Evolutionary conservation across 108 stramenopile genomes (phyloP), one percentile per base, ranked within the genome.

Genomic region (Aurantiochytrium sp.): DNA sequence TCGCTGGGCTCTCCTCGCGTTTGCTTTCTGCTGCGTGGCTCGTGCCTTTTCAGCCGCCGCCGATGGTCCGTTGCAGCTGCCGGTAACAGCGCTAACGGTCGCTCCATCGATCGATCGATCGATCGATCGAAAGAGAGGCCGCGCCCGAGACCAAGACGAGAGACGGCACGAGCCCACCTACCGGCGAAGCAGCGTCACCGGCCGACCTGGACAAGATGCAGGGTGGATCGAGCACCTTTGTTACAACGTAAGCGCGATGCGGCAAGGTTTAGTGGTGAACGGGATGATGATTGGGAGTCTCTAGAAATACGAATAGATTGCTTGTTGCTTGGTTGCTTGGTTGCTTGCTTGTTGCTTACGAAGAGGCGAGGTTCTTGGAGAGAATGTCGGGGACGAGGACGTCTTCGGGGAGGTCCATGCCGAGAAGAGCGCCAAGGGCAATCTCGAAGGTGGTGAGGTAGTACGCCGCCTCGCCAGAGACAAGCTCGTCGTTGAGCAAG

Each of bases 381-480:
- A 83, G 45, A 53, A 83, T 25, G 51, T 47, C 76, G 49, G 76
- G 51, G 6, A 25, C 76, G 12, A 83, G 6, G 6, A 53, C 51
- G 51, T 83, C 76, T 12, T 47, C 51, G 45, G 76, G 76, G 5
- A 83, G 76, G 6, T 83, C 76, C 49, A 83, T 83, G 18, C 28
- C 28, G 19, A 83, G 23, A 83, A 83, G 76, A 23, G 44, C 43
- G 28, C 76, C 76, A 2, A 83, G 51, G 6, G 76, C 76, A 35
- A 83, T 83, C 76, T 83, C 76, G 51, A 83, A 83, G 49, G 76
- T 83, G 19, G 76, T 83, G 18, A 83, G 76, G 51, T 83, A 83
- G 28, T 83, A 83, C 12, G 76, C 76, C 12, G 76, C 76, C 51
- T 83, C 76, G 6, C 76, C 76, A 53, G 76, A 83, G 10, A 25